Percentiles rank a stretch among this genome's conserved stretches.
These are phyloP conservation scores for Plasmodium knowlesi DNA, from an alignment of 169 alveolate genomes.

Conservation along the genomic window DNA sequence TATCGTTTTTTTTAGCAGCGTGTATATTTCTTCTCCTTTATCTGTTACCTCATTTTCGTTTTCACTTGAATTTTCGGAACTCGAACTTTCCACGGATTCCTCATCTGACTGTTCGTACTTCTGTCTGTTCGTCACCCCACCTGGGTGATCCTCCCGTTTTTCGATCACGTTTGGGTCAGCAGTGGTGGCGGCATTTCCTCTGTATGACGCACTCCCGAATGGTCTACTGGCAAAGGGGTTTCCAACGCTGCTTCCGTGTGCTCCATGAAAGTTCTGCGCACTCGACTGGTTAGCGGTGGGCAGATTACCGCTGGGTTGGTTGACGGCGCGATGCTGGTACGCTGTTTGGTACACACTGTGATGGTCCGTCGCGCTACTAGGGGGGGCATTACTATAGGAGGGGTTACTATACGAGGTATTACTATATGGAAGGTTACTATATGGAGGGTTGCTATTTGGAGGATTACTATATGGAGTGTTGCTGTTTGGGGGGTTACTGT, in stretches of 20 bases:
- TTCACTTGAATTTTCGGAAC: slow-evolving; percentile 53
- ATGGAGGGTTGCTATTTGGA: neutral
- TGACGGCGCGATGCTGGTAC: neutral
- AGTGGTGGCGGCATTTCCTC: neutral
- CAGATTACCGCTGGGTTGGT: neutral
- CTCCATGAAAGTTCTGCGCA: neutral
- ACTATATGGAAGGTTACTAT: neutral
- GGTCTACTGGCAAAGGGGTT: neutral
- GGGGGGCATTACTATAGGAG: neutral
- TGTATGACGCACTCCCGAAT: neutral
- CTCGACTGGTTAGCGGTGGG: neutral
- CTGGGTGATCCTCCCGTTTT: neutral
- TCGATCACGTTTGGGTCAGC: neutral
- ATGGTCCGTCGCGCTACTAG: neutral
- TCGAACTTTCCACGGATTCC: slow-evolving; percentile 51
- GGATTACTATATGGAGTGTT: neutral
- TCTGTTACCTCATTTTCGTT: slow-evolving; percentile 34
- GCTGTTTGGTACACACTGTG: neutral
- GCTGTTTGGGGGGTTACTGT: neutral
- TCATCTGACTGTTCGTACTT: slow-evolving; percentile 4
- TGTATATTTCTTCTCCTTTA: slow-evolving; percentile 55
- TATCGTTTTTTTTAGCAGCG: slow-evolving; percentile 44
- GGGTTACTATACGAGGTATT: neutral
- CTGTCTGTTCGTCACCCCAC: neutral
- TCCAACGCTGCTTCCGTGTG: neutral